Evolutionary conservation across 2,329 filamentous ascomycete genomes (phyloP).

Genomic region (Diplodia mutila): DNA sequence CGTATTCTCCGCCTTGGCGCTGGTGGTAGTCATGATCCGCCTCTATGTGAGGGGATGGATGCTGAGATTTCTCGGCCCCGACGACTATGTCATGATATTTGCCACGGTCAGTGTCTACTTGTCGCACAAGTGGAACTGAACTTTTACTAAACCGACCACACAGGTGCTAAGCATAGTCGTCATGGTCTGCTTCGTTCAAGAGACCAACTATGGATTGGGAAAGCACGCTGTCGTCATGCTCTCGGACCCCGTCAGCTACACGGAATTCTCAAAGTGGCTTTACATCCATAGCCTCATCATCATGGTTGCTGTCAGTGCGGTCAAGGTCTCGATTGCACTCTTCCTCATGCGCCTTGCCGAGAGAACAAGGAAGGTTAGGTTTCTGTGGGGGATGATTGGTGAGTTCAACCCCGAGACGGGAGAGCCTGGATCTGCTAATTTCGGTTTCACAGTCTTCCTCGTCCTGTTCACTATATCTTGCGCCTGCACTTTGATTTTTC

Average conservation of each 20-base stretch:
- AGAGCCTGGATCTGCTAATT: neutral
- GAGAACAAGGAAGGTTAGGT: conserved; percentile 44
- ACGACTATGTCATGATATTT: conserved; percentile 53
- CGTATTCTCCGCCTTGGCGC: conserved; percentile 44
- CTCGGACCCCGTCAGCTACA: conserved; percentile 35
- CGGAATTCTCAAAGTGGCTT: conserved; percentile 45
- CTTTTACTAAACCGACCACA: neutral
- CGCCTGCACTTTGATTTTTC: conserved; percentile 52
- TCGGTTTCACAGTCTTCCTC: conserved; percentile 44
- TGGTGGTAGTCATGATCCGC: conserved; percentile 47
- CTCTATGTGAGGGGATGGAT: conserved; percentile 53
- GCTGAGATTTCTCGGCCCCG: conserved; percentile 53
- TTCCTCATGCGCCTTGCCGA: conserved; percentile 52
- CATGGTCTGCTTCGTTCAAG: conserved; percentile 50
- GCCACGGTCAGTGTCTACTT: conserved; percentile 44
- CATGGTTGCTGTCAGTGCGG: conserved; percentile 49
- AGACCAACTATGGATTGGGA: conserved; percentile 53
- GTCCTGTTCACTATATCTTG: conserved; percentile 49
- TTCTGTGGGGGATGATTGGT: conserved; percentile 51
- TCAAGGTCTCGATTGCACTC: conserved; percentile 55
- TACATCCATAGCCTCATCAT: conserved; percentile 52
- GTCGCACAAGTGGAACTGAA: neutral
- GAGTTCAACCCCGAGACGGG: conserved; percentile 28
- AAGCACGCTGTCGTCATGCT: conserved; percentile 47
- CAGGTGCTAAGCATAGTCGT: conserved; percentile 26